Percentiles rank a stretch among this genome's conserved stretches.
phyloP scores from a whole-genome alignment of 2,329 filamentous ascomycete species.

The Microcyclospora pomicola region DNA sequence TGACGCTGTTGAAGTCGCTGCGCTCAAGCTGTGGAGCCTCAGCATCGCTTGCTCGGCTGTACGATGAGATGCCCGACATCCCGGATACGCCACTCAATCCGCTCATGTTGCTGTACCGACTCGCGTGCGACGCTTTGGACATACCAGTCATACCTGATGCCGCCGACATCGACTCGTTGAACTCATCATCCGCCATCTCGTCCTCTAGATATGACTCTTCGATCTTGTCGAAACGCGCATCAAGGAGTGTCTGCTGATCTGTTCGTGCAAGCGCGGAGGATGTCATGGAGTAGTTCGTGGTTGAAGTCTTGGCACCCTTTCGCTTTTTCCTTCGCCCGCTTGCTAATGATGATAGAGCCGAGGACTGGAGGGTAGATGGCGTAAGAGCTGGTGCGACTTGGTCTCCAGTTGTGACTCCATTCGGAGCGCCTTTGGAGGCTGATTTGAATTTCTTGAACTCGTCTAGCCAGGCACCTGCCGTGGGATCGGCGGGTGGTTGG shows the following conservation, averaged over 20 bases:
- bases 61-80: conserved; percentile 14
- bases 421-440: conserved; percentile 28
- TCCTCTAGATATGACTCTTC: conserved; percentile 55
- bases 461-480: conserved; percentile 70
- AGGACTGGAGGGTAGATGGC: conserved; percentile 55
- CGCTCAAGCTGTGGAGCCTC: conserved; percentile 42
- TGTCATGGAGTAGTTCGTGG: conserved; percentile 82
- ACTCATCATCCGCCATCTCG: conserved; percentile 15
- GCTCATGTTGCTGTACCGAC: conserved; percentile 22
- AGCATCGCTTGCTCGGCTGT: conserved; percentile 21
- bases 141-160: conserved; percentile 37
- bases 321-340: conserved; percentile 83
- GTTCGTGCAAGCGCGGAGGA: conserved; percentile 78
- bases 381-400: conserved; percentile 20
- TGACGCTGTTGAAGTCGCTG: conserved; percentile 71
- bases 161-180: conserved; percentile 30
- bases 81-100: conserved; percentile 26
- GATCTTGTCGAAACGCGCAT: conserved; percentile 80
- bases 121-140: conserved; percentile 30
- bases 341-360: conserved; percentile 54
- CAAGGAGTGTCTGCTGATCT: conserved; percentile 70
- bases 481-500: conserved; percentile 23
- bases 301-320: conserved; percentile 81
- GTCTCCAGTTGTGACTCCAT: conserved; percentile 26
- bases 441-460: conserved; percentile 86